phyloP scores from a whole-genome alignment of 2,329 filamentous ascomycete genomes.

The Fusarium subglutinans region DNA sequence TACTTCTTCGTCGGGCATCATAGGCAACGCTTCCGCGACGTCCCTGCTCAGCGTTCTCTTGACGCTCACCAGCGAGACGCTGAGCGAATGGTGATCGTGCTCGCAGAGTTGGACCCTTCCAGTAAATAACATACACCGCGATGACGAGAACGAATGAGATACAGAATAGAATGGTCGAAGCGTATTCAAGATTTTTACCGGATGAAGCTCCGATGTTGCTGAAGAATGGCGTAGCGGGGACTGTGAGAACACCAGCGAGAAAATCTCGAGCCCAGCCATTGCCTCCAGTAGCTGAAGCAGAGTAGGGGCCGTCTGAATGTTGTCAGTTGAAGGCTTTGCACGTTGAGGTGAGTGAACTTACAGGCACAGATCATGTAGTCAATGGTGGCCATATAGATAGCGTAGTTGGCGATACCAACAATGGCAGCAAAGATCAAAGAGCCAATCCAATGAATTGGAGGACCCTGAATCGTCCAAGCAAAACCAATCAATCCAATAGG shows the following conservation, averaged over 20 bases:
- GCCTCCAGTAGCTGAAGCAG: conserved; percentile 78
- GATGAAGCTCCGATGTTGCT: conserved; percentile 60
- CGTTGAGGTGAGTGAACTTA: not conserved
- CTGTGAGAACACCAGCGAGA: conserved; percentile 75
- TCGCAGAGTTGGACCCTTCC: conserved; percentile 68
- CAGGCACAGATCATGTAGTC: conserved; percentile 69
- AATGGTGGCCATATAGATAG: conserved; percentile 80
- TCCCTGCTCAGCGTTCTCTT: conserved; percentile 43
- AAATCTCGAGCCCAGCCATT: conserved; percentile 80
- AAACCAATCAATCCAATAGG: conserved; percentile 76
- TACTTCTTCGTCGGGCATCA: conserved; percentile 42
- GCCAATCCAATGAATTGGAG: conserved; percentile 72
- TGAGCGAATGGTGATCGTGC: conserved; percentile 72
- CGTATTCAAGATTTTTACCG: conserved; percentile 64
- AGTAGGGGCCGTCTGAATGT: conserved; percentile 65
- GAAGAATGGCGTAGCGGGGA: conserved; percentile 74
- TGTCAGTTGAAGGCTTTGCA: not conserved
- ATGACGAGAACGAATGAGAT: conserved; percentile 69
- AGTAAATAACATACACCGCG: conserved; percentile 74
- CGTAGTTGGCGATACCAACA: conserved; percentile 78
- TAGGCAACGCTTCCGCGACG: conserved; percentile 43
- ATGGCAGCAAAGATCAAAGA: conserved; percentile 71
- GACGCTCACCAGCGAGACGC: conserved; percentile 60
- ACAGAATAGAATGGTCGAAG: conserved; percentile 70
- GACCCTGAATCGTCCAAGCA: conserved; percentile 72